Conservation (phyloP, 2,329 filamentous ascomycete species). For the Trichothecium sympodiale region DNA sequence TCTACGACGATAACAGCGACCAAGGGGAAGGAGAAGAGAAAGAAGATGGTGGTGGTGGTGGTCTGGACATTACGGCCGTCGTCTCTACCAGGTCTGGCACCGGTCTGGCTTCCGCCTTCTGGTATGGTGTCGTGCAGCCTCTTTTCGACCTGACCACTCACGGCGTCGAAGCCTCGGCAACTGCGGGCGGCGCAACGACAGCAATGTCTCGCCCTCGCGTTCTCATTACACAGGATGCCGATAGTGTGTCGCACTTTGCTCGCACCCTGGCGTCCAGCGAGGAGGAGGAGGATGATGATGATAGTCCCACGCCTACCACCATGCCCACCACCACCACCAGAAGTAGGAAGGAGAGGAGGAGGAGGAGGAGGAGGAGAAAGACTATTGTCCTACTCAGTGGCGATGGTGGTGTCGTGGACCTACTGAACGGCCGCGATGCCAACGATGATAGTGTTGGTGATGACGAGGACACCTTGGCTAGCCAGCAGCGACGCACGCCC, state of each 20-base stretch:
- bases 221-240: slow-evolving; percentile 50
- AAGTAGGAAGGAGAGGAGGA: no score
- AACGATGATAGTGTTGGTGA: slow-evolving; percentile 38
- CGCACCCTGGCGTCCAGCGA: slow-evolving; percentile 20
- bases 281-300: slow-evolving; percentile 13
- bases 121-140: slow-evolving; percentile 41
- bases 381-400: slow-evolving; percentile 73
- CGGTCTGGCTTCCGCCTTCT: slow-evolving; percentile 44
- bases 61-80: slow-evolving; percentile 41
- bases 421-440: slow-evolving; percentile 52
- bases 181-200: not conserved
- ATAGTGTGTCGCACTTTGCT: slow-evolving; percentile 56
- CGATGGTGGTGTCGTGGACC: slow-evolving; percentile 76
- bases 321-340: no score
- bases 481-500: not conserved
- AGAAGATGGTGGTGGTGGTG: no score
- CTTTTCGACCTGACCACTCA: slow-evolving; percentile 34
- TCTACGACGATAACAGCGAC: slow-evolving; percentile 9
- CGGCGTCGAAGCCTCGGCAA: slow-evolving; percentile 6
- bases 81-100: slow-evolving; percentile 58
- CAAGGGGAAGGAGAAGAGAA: slow-evolving; percentile 8
- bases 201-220: slow-evolving; percentile 16
- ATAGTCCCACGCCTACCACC: slow-evolving; percentile 6
- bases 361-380: slow-evolving; percentile 2
- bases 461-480: slow-evolving; percentile 8